Evolutionary conservation across 2,329 filamentous ascomycete species (phyloP).

Genomic region (Tolypocladium pustulatum): DNA sequence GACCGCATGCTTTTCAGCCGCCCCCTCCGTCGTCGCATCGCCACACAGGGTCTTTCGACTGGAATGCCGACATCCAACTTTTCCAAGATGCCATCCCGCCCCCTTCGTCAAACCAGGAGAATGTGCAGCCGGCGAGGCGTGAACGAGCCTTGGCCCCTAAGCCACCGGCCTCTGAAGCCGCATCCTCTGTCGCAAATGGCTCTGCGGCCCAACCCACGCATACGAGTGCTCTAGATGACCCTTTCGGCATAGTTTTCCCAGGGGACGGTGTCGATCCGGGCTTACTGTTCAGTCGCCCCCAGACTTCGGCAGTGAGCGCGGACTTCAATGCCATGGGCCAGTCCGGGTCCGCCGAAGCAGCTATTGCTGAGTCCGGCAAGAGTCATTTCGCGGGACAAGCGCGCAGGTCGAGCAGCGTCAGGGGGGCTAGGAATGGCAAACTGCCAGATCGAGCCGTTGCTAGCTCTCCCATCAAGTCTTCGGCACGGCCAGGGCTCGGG

Average conservation of each 20-base stretch:
- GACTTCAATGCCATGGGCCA: slow-evolving; percentile 20
- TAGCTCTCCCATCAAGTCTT: slow-evolving; percentile 42
- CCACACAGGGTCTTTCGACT: slow-evolving; percentile 43
- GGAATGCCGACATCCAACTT: slow-evolving; percentile 43
- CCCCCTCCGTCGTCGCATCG: slow-evolving; percentile 26
- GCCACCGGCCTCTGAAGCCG: slow-evolving; percentile 23
- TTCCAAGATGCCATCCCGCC: slow-evolving; percentile 36
- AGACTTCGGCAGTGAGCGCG: slow-evolving; percentile 34
- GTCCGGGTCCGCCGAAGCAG: slow-evolving; percentile 16
- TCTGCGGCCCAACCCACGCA: slow-evolving; percentile 30
- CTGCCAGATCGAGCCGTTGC: slow-evolving; percentile 28
- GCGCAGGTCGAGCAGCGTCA: slow-evolving; percentile 34
- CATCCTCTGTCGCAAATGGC: slow-evolving; percentile 8
- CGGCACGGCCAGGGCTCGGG: slow-evolving; percentile 36
- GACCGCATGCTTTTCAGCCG: slow-evolving; percentile 30
- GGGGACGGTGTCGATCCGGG: slow-evolving; percentile 47
- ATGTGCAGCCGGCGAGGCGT: slow-evolving; percentile 25
- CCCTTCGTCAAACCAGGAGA: slow-evolving; percentile 22
- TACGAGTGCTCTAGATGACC: slow-evolving; percentile 33
- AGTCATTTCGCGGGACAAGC: slow-evolving; percentile 15
- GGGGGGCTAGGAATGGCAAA: slow-evolving; percentile 30
- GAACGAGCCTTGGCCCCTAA: slow-evolving; percentile 41
- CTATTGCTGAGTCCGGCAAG: slow-evolving; percentile 14
- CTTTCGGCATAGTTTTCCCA: slow-evolving; percentile 37
- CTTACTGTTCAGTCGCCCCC: slow-evolving; percentile 43